Evolutionary conservation across 768 basidiomycete genomes (phyloP), one percentile per base, ranked within the genome.

Genomic region (Cystobasidiopsis lactophilus): DNA sequence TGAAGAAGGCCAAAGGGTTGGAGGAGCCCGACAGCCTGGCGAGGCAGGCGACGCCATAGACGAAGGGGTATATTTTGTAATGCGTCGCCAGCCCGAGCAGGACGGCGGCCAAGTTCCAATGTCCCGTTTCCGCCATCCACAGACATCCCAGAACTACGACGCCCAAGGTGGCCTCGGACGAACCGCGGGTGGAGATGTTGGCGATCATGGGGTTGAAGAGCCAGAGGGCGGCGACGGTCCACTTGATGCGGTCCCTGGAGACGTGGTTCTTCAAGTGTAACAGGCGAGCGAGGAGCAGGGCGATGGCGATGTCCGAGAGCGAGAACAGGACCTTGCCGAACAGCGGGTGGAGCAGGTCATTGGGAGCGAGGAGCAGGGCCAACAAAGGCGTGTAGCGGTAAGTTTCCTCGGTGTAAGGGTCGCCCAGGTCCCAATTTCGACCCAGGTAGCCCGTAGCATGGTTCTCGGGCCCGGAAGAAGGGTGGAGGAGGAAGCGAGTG

Each of bases 311-410:
- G 62, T 96, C 88, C 66, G 80, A 82, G 29, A 70, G 66, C 4
- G 85, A 77, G 58, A 98, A 93, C 35, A 93, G 64, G 58, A 82
- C 75, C 72, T 95, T 95, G 52, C 93, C 91, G 62, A 89, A 86
- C 3, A 82, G 77, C 2, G 80, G 77, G 58, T 85, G 84, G 11
- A 88, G 58, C 69, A 79, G 73, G 56, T 72, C 73, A 63, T 86
- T 91, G 10, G 91, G 88, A 2, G 78, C 70, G 26, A 95, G 69
- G 16, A 93, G 66, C 2, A 85, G 65, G 2, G 93, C 83, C 13
- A 98, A 74, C 30, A 98, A 69, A 5, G 93, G 93, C 0, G 93
- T 96, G 66, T 98, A 98, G 19, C 93, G 82, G 65, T 91, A 98
- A 0, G 93, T 98, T 59, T 82, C 76, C 38, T 93, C 75, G 11